These are phyloP conservation scores for Cladosporium sp. DNA, from an alignment of 2,329 filamentous ascomycete species.

Conservation along the genomic window DNA sequence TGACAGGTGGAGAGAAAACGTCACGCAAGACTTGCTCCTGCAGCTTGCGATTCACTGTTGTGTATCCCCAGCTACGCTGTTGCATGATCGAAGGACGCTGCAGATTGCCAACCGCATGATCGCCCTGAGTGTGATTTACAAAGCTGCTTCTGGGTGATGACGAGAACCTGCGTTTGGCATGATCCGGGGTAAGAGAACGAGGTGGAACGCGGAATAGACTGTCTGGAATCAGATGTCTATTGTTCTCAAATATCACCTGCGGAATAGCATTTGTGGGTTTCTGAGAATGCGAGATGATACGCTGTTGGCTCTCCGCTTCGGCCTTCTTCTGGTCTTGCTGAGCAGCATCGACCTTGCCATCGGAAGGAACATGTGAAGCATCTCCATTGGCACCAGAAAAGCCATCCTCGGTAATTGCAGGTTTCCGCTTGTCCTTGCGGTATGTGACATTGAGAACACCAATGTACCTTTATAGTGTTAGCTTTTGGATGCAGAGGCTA, in stretches of 20 bases:
- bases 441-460: conserved; percentile 96
- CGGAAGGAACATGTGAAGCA: not conserved
- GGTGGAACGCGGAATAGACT: conserved; percentile 64
- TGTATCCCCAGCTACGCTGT: conserved; percentile 74
- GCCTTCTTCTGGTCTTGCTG: conserved; percentile 7
- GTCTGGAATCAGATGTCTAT: conserved; percentile 85
- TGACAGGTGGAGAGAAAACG: conserved; percentile 79
- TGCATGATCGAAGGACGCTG: conserved; percentile 43
- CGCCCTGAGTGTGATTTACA: not conserved
- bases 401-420: conserved; percentile 15
- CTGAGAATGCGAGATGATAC: conserved; percentile 71
- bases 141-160: conserved; percentile 12
- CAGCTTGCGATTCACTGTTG: conserved; percentile 80
- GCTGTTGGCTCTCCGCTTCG: conserved; percentile 33
- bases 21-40: conserved; percentile 91
- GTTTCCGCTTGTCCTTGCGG: conserved; percentile 67
- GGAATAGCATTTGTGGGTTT: conserved; percentile 66
- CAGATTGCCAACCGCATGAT: not conserved
- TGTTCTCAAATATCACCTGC: conserved; percentile 90
- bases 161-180: conserved; percentile 16
- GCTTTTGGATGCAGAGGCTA: conserved; percentile 7
- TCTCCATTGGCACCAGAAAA: conserved; percentile 1
- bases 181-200: conserved; percentile 31
- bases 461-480: conserved; percentile 67
- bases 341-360: conserved; percentile 6